phyloP scores from a whole-genome alignment of 2,329 filamentous ascomycete species.

The Monilinia fructicola region DNA sequence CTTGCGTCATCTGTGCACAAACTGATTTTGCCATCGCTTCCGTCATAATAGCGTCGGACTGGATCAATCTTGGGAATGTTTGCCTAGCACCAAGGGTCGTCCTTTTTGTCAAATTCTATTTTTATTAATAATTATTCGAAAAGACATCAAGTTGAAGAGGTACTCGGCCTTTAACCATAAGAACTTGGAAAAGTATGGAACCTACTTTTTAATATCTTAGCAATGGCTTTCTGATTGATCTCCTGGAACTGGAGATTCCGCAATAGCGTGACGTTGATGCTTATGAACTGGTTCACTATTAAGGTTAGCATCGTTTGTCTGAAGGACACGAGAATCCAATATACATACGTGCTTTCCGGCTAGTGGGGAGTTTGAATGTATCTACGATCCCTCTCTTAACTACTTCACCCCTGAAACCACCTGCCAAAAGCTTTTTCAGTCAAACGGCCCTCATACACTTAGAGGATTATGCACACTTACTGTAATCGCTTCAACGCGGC shows the following conservation, averaged over 20 bases:
- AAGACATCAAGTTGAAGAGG: not conserved
- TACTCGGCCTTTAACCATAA: not conserved
- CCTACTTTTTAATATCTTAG: constrained; percentile 82
- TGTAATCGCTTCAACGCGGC: constrained; percentile 64
- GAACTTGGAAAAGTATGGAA: constrained; percentile 20
- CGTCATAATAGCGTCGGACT: constrained; percentile 60
- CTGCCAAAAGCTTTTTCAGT: not conserved
- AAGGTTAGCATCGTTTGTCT: not conserved
- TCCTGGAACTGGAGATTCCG: constrained; percentile 81
- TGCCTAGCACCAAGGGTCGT: constrained; percentile 70
- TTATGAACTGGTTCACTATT: constrained; percentile 57
- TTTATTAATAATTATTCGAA: not conserved
- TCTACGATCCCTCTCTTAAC: constrained; percentile 57
- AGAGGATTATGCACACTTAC: constrained; percentile 3
- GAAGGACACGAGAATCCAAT: constrained; percentile 56
- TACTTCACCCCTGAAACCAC: constrained; percentile 70
- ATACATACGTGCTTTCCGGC: constrained; percentile 50
- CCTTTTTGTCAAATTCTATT: constrained; percentile 78
- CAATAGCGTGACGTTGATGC: constrained; percentile 73
- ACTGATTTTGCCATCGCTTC: constrained; percentile 71
- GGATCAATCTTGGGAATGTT: constrained; percentile 59
- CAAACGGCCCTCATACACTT: not conserved
- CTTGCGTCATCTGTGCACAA: constrained; percentile 69
- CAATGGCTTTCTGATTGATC: constrained; percentile 73
- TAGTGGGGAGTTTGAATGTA: constrained; percentile 65